Evolutionary conservation across 108 stramenopile species (phyloP), one percentile per base, ranked within the genome.

Genomic region (Halocafeteria seosinensis): DNA sequence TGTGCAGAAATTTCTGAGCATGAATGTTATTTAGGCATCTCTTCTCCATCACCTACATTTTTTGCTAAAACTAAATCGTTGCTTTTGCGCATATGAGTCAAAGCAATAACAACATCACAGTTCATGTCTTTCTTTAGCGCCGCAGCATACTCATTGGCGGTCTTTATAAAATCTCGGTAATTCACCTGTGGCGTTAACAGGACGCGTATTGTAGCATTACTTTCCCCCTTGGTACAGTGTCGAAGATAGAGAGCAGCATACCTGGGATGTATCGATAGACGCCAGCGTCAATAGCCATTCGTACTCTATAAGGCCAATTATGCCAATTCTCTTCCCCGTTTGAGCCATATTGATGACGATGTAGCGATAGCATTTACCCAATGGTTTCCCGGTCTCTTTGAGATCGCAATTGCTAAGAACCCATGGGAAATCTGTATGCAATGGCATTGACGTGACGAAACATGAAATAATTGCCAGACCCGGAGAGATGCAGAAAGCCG

Each of bases 31-130:
- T n/a, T n/a, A n/a, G n/a, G n/a, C n/a, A n/a, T n/a, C n/a, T n/a
- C n/a, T n/a, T n/a, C n/a, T n/a, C n/a, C n/a, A 81, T 61, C 31
- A 81, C 65, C 52, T 78, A 77, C 0, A 81, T 57, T 1, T 50
- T 55, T 3, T 47, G 76, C 3, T 1, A 81, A 65, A 0, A 33
- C 47, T 37, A 65, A 66, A 58, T 81, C 80, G 58, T 72, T 81
- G 50, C 73, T 72, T 68, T 76, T 61, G 37, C 77, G 67, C 80
- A 81, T 81, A 61, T 81, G 80, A 12, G 76, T 73, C 24, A 64
- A 53, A 5, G 63, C 63, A 42, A 66, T 59, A 32, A 67, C 67
- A n/a, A 65, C 37, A 30, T 55, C 52, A 0, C 2, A 27, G 31
- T 38, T 36, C 11, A 25, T 25, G 0, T 50, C 8, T 5, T 34